phyloP scores from a whole-genome alignment of 2,329 filamentous ascomycete genomes.

The Fusarium mundagurra region DNA sequence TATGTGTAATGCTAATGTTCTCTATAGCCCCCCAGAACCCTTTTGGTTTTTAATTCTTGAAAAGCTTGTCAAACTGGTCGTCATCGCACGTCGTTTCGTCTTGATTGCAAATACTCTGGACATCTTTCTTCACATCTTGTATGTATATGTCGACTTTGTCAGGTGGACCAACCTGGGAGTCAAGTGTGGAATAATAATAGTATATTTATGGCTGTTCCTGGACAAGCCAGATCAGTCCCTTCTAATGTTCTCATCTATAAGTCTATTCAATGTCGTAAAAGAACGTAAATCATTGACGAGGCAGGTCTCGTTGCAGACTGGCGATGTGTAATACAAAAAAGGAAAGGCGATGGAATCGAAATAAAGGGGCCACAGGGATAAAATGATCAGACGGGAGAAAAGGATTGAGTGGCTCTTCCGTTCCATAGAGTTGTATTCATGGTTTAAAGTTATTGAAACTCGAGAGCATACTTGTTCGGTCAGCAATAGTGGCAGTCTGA shows the following conservation, averaged over 20 bases:
- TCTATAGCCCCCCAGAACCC: conserved; percentile 61
- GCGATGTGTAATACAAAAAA: neutral
- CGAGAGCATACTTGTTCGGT: neutral
- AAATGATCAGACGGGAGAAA: neutral
- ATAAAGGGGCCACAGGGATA: neutral
- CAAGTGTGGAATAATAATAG: conserved; percentile 39
- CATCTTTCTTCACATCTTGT: conserved; percentile 38
- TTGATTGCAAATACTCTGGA: conserved; percentile 37
- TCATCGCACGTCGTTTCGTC: conserved; percentile 4
- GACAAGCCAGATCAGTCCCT: conserved; percentile 16
- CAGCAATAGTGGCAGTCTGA: neutral
- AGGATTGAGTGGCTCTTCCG: neutral
- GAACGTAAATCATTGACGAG: neutral
- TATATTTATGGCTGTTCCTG: conserved; percentile 29
- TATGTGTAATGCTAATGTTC: conserved; percentile 27
- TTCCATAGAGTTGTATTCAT: neutral
- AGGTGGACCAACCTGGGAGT: conserved; percentile 32
- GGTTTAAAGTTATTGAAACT: neutral
- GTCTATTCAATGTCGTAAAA: conserved; percentile 19
- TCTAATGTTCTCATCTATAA: conserved; percentile 34
- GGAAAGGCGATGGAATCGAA: neutral
- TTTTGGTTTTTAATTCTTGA: conserved; percentile 57
- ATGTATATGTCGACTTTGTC: conserved; percentile 37
- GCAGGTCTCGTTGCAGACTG: neutral
- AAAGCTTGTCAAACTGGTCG: neutral